A percentile compares a stretch with the other conserved stretches of the same genome.
These are phyloP conservation scores for Beauveria sp. DNA, from an alignment of 2,329 filamentous ascomycete species.

Conservation along the genomic window DNA sequence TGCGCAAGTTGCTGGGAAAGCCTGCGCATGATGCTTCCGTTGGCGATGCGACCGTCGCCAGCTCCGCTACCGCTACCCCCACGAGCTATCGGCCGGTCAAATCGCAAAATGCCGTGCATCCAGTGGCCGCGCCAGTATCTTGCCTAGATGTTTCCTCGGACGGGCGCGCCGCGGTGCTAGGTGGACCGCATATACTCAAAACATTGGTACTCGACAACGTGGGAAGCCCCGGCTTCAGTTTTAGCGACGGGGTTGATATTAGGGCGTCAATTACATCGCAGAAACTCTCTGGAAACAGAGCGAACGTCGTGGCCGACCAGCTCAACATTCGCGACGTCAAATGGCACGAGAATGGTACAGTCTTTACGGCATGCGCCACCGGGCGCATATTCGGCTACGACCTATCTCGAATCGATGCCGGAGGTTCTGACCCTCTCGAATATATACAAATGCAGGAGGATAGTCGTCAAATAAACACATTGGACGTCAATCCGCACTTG, in stretches of 20 bases:
- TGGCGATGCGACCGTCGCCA: constrained; percentile 38
- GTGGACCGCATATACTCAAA: constrained; percentile 52
- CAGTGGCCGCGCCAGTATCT: constrained; percentile 44
- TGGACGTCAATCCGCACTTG: constrained; percentile 55
- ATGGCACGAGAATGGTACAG: constrained; percentile 45
- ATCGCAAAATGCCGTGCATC: constrained; percentile 48
- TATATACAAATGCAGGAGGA: constrained; percentile 54
- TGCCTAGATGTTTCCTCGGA: constrained; percentile 53
- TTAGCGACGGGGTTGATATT: constrained; percentile 49
- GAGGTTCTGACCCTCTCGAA: constrained; percentile 39
- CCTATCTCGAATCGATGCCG: constrained; percentile 40
- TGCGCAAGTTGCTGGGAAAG: constrained; percentile 54
- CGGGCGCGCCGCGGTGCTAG: constrained; percentile 47
- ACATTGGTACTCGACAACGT: constrained; percentile 47
- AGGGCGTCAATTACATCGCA: constrained; percentile 47
- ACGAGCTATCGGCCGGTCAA: constrained; percentile 42
- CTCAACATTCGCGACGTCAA: constrained; percentile 57
- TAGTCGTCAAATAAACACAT: constrained; percentile 53
- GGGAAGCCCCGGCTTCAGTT: constrained; percentile 21
- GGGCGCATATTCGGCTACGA: constrained; percentile 61
- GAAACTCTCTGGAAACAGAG: constrained; percentile 32
- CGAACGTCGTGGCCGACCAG: constrained; percentile 42
- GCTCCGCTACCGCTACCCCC: constrained; percentile 31
- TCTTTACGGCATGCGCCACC: constrained; percentile 56
- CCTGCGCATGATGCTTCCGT: constrained; percentile 37